Evolutionary conservation across 306 rosid species (phyloP), one percentile per base, ranked within the genome.

Genomic region (Fagus crenata): DNA sequence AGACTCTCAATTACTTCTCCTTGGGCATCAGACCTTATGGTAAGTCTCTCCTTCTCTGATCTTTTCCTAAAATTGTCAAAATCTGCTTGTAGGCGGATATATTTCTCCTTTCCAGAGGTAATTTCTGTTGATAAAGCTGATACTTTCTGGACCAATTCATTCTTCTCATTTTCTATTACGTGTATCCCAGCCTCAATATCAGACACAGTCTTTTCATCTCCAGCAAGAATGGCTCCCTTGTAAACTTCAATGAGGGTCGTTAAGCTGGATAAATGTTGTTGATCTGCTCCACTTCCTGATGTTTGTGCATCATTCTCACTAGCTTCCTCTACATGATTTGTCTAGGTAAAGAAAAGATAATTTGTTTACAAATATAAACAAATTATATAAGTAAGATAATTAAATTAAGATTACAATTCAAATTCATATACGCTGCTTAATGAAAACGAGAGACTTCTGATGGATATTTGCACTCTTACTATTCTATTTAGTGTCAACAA

Each of bases 21-120:
- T 81, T 89, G 97, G 33, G 97, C 91, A 2, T 90, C 78, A 7
- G 81, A 81, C 84, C 87, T 87, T 63, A 86, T 81, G 0, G 60
- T 81, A 55, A 78, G 84, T 74, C 80, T 85, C 39, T 90, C 97
- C 83, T 92, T 95, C 70, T 92, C 97, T 13, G 77, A 15, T 83
- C 83, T 87, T 87, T 90, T 95, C 78, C 97, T 89, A 56, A 88
- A 95, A 81, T 95, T 95, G 69, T 95, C 97, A 89, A 95, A 92
- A 81, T 95, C 97, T 28, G 99, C 97, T 78, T 95, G 99, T 46
- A 92, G 71, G 7, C 97, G 92, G 49, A 90, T 73, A 71, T 63
- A 72, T 80, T 84, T 89, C 82, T 89, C 87, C 87, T 92, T 95
- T 74, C 90, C 90, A 78, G 89, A 82, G 22, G 86, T 83, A 74